phyloP scores from a whole-genome alignment of 768 basidiomycete species.

The Pisolithus microcarpus region DNA sequence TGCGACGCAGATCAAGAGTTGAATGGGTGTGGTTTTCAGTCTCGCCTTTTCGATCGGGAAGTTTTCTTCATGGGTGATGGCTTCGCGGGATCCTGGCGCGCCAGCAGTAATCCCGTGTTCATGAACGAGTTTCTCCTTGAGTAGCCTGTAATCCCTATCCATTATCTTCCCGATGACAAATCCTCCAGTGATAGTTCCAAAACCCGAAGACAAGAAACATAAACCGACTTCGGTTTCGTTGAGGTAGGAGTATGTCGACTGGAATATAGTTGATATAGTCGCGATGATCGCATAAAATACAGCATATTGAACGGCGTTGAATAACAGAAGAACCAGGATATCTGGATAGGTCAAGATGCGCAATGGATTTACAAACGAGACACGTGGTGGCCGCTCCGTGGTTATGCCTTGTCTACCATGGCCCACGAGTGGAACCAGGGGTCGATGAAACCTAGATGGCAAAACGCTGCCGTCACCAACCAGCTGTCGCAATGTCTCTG shows the following conservation, averaged over 20 bases:
- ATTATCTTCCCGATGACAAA: conserved; percentile 53
- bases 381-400: conserved; percentile 2
- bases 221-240: conserved; percentile 53
- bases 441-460: conserved; percentile 20
- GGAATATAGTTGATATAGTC: conserved; percentile 45
- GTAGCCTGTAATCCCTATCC: conserved; percentile 55
- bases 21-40: conserved; percentile 38
- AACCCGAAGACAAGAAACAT: conserved; percentile 71
- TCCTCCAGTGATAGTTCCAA: conserved; percentile 60
- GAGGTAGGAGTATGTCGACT: conserved; percentile 41
- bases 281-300: conserved; percentile 44
- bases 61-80: conserved; percentile 25
- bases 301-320: conserved; percentile 47
- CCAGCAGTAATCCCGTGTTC: conserved; percentile 16
- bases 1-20: conserved; percentile 32
- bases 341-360: conserved; percentile 33
- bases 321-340: conserved; percentile 35
- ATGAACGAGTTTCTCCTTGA: conserved; percentile 17
- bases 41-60: conserved; percentile 61
- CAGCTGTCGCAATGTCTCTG: conserved; percentile 15
- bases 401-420: conserved; percentile 11
- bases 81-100: conserved; percentile 12
- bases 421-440: conserved; percentile 21
- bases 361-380: conserved; percentile 33
- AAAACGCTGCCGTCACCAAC: conserved; percentile 25